A percentile compares a stretch with the other conserved stretches of the same genome.
Conservation (phyloP, 2,329 filamentous ascomycete genomes). For the Acrodontium crateriforme region DNA sequence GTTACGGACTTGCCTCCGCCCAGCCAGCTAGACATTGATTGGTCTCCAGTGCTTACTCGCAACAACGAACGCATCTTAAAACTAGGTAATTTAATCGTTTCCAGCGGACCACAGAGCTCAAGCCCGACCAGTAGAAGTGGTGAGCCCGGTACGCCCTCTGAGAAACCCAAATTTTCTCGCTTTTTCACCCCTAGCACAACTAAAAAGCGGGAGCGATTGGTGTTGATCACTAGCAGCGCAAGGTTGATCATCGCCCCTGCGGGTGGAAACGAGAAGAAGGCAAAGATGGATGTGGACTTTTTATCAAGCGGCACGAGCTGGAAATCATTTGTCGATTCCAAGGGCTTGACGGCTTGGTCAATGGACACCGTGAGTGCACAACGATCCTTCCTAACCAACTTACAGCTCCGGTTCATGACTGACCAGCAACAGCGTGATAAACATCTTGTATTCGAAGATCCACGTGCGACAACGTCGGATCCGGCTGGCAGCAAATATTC, state of each 20-base stretch:
- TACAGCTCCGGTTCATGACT: slow-evolving; percentile 2
- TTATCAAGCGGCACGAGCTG: slow-evolving; percentile 61
- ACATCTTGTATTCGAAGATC: slow-evolving; percentile 86
- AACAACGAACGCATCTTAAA: slow-evolving; percentile 91
- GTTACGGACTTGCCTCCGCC: slow-evolving; percentile 96
- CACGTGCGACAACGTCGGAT: slow-evolving; percentile 56
- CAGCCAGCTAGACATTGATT: slow-evolving; percentile 92
- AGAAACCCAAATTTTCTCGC: slow-evolving; percentile 66
- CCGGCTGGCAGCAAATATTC: slow-evolving; percentile 51
- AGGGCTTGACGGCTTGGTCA: slow-evolving; percentile 76
- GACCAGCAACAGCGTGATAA: slow-evolving; percentile 54
- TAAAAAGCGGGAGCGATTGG: slow-evolving; percentile 84
- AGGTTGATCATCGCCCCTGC: slow-evolving; percentile 81
- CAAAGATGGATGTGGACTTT: slow-evolving; percentile 84
- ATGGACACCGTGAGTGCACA: slow-evolving; percentile 70
- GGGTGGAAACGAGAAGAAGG: slow-evolving; percentile 88
- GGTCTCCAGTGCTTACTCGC: slow-evolving; percentile 86
- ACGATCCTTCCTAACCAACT: slow-evolving; percentile 5
- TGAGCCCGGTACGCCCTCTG: slow-evolving; percentile 44
- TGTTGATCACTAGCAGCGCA: slow-evolving; percentile 87
- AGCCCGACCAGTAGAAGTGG: slow-evolving; percentile 58
- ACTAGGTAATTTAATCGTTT: slow-evolving; percentile 77
- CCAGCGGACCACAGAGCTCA: slow-evolving; percentile 62
- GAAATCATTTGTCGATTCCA: slow-evolving; percentile 70
- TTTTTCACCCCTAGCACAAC: slow-evolving; percentile 86